These are phyloP conservation scores for Turnera subulata DNA, from an alignment of 345 rosid species.

Conservation along the genomic window DNA sequence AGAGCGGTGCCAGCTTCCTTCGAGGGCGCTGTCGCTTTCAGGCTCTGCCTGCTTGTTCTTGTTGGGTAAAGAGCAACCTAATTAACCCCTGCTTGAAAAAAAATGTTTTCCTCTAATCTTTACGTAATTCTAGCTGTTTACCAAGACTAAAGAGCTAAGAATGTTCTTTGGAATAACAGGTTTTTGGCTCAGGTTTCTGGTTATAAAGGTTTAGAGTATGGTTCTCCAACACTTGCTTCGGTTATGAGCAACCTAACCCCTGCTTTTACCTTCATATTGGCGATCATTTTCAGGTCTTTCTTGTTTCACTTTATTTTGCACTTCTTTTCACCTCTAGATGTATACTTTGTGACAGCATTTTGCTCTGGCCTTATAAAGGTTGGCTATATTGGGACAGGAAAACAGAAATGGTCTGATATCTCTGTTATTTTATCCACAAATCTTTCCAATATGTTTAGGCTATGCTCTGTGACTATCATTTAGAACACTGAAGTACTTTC, in stretches of 20 bases:
- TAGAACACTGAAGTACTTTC: too few species aligned
- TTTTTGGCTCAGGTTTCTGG: slow-evolving; percentile 13
- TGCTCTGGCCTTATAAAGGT: too few species aligned
- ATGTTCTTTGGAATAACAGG: slow-evolving; percentile 15
- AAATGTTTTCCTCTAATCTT: not conserved
- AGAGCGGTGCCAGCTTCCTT: slow-evolving; percentile 16
- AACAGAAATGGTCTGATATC: too few species aligned
- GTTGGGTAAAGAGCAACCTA: slow-evolving; percentile 27
- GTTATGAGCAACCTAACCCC: slow-evolving; percentile 43
- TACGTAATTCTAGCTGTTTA: not conserved
- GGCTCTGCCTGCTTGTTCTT: slow-evolving; percentile 30
- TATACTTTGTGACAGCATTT: too few species aligned
- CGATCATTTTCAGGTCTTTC: slow-evolving; percentile 19
- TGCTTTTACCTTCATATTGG: slow-evolving; percentile 36
- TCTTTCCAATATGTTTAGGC: too few species aligned
- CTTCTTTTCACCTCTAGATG: too few species aligned
- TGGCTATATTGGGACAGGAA: too few species aligned
- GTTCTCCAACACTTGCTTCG: slow-evolving; percentile 49
- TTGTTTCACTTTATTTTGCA: not conserved
- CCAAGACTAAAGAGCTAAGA: not conserved
- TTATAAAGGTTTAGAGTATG: slow-evolving; percentile 31
- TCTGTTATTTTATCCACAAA: too few species aligned
- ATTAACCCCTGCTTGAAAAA: not conserved
- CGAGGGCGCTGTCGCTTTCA: slow-evolving; percentile 12
- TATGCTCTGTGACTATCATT: too few species aligned